Percentiles rank a stretch among this genome's conserved stretches.
Evolutionary conservation across 192 early-diverging fungal genomes (phyloP).

Genomic region (Phycomyces nitens): DNA sequence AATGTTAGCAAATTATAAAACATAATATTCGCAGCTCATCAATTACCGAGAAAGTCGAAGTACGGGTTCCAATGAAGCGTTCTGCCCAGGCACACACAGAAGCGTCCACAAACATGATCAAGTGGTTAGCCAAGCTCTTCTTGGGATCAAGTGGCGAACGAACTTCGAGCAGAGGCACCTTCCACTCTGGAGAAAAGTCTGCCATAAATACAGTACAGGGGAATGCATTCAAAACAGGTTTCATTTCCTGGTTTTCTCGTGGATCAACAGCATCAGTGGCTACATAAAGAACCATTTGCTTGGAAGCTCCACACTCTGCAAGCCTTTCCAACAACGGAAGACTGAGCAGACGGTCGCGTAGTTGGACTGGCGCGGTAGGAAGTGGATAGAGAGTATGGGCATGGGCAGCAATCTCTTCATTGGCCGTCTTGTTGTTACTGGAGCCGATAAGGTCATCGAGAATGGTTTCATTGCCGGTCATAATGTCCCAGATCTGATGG

Average conservation of each 20-base stretch:
- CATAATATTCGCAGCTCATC: neutral
- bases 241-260: slow-evolving; percentile 23
- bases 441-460: slow-evolving; percentile 6
- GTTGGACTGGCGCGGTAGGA: neutral
- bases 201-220: slow-evolving; percentile 47
- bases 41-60: slow-evolving; percentile 19
- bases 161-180: neutral
- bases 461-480: slow-evolving; percentile 11
- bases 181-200: slow-evolving; percentile 36
- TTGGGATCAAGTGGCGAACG: slow-evolving; percentile 10
- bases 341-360: neutral
- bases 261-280: slow-evolving; percentile 45
- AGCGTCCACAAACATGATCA: slow-evolving; percentile 21
- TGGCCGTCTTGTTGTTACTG: slow-evolving; percentile 9
- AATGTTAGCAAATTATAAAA: neutral
- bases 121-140: slow-evolving; percentile 2
- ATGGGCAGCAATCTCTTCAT: neutral
- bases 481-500: slow-evolving; percentile 25
- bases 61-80: slow-evolving; percentile 12
- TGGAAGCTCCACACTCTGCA: neutral
- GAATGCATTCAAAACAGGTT: slow-evolving; percentile 38
- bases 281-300: slow-evolving; percentile 32
- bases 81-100: slow-evolving; percentile 21
- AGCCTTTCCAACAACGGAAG: neutral
- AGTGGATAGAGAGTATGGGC: neutral